These are phyloP conservation scores for Hyaloscypha bicolor DNA, from an alignment of 495 filamentous ascomycete species.

Conservation along the genomic window DNA sequence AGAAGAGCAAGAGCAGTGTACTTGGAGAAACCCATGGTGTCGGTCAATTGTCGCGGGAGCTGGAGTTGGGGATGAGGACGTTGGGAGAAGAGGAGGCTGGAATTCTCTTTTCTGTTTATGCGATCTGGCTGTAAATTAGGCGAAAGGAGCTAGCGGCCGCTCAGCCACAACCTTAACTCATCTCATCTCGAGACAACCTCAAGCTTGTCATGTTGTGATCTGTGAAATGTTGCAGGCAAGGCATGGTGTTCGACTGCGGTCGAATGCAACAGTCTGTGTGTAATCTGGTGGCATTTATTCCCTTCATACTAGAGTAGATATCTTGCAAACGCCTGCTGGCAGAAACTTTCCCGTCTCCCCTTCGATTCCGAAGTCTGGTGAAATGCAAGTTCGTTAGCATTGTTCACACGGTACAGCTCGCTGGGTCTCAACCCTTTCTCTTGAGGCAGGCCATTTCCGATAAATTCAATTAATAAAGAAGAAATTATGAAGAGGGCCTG, in stretches of 20 bases:
- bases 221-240: background rate
- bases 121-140: constrained; percentile 9
- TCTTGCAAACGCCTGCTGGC: too few species aligned
- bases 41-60: constrained; percentile 24
- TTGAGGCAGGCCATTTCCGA: too few species aligned
- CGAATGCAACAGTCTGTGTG: background rate
- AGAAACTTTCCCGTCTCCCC: too few species aligned
- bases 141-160: background rate
- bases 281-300: background rate
- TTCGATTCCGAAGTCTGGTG: too few species aligned
- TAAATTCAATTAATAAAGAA: too few species aligned
- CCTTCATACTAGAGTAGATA: too few species aligned
- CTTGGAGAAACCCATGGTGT: constrained; percentile 76
- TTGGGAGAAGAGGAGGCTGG: constrained; percentile 1
- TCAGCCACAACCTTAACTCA: background rate
- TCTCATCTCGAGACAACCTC: background rate
- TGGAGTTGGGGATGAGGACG: background rate
- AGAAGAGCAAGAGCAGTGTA: constrained; percentile 71
- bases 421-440: too few species aligned
- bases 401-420: too few species aligned
- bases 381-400: too few species aligned
- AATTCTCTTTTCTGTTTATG: background rate
- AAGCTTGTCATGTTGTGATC: background rate
- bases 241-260: background rate
- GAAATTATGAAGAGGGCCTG: too few species aligned